Evolutionary conservation across 306 rosid species (phyloP), one percentile per base, ranked within the genome.

Genomic region (Gleditsia sinensis): DNA sequence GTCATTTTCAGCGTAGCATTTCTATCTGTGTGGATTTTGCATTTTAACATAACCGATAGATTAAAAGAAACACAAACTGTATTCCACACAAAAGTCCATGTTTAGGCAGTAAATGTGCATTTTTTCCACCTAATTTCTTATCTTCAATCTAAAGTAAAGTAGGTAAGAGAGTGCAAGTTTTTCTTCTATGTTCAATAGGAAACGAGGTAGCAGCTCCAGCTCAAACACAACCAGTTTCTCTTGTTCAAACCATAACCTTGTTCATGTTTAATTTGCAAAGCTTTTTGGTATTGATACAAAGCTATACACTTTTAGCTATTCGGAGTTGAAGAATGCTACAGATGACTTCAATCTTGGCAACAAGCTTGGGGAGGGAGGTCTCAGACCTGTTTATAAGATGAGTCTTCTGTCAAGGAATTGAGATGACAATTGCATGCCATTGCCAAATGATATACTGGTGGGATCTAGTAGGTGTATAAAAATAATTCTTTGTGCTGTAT

Each of bases 341-440:
- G 58, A 78, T 76, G 94, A 90, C 83, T 85, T 88, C 62, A 77
- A 62, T 73, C 13, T 71, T 45, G 79, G 65, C 54, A 90, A 88
- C 57, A 92, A 90, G 71, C 89, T 90, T 62, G 94, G 98, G 40
- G 92, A 92, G 63, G 94, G 98, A 75, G 98, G 94, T 72, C 90
- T 92, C 75, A 94, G 98, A 79, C 92, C 96, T 37, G 96, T 92
- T 57, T 85, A 67, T 60, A 86, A 88, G 94, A 91, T 90, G 80
- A 72, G 48, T 33, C 48, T 32, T 77, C 20, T 72, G 24, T 10
- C 32, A 28, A 57, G 3, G 1, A 19, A 56, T 55, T 32, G 27
- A 51, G 48, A 33, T 45, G 7, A 75, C 12, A 37, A 20, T 48
- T 11, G n/a, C 30, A 36, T 27, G 54, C 32, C 9, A 16, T 50